phyloP scores from a whole-genome alignment of 2,329 filamentous ascomycete species.

The Coniochaeta ligniaria region DNA sequence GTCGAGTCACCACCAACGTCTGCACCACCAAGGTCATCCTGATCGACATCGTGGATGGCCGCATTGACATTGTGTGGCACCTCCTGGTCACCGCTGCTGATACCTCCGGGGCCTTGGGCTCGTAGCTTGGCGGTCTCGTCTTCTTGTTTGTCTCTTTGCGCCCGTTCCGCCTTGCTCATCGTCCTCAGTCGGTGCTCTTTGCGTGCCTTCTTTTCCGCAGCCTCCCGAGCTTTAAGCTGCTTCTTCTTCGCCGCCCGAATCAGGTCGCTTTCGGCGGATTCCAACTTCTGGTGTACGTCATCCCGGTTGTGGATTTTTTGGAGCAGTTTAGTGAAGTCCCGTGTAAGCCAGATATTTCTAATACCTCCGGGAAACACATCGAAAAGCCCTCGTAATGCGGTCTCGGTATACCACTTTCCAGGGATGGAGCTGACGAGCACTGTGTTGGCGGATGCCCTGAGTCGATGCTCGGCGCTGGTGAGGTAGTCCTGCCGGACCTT shows the following conservation, averaged over 20 bases:
- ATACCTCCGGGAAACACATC: constrained; percentile 96
- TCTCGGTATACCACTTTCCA: constrained; percentile 77
- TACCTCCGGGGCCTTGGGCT: constrained; percentile 41
- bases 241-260: constrained; percentile 74
- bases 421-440: constrained; percentile 90
- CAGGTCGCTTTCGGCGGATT: constrained; percentile 76
- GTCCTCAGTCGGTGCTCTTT: constrained; percentile 40
- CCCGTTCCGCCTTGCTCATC: constrained; percentile 42
- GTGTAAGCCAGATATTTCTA: constrained; percentile 93
- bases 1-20: constrained; percentile 12
- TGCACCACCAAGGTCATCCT: constrained; percentile 11
- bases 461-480: constrained; percentile 87
- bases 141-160: constrained; percentile 36
- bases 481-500: constrained; percentile 91
- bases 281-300: constrained; percentile 62
- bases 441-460: constrained; percentile 89
- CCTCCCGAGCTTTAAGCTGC: constrained; percentile 60
- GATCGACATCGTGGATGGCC: constrained; percentile 25
- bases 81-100: constrained; percentile 43
- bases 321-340: constrained; percentile 74
- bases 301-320: constrained; percentile 78
- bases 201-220: constrained; percentile 59
- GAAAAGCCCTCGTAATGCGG: constrained; percentile 76
- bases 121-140: constrained; percentile 42
- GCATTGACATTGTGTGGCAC: constrained; percentile 44